Evolutionary conservation across 116 monocot species (phyloP), one percentile per base, ranked within the genome.

Genomic region (Papilionanthe hybrid): DNA sequence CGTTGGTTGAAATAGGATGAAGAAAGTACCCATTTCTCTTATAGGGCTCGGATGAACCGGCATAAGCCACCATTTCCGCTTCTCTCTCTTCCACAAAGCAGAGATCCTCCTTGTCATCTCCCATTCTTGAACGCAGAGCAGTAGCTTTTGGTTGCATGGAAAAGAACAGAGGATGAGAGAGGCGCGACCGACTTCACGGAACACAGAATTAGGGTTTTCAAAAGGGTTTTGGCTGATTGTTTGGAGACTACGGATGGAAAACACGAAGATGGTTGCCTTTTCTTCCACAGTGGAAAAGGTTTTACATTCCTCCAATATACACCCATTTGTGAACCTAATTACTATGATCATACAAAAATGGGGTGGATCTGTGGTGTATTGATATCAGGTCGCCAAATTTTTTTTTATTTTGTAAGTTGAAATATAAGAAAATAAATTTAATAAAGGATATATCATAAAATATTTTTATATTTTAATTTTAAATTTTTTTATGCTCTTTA

Each of bases 11-110:
- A 13, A 66, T 81, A 78, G 80, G 80, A 9, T 68, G 49, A 42
- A 86, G 77, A 74, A 86, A 86, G 41, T 73, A 77, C 15, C 79
- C 86, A 42, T 77, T 86, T 80, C 86, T 80, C 3, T 77, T 72
- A 56, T 72, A 63, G 47, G 80, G 77, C 28, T 63, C 41, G 3
- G 49, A n/a, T 7, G 78, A 72, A 22, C 65, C 72, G 41, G 73
- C 22, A 9, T 53, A 76, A 5, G 77, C 9, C 27, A 86, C 80
- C 82, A 86, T 77, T 20, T 80, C 77, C 4, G 68, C 83, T 12
- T 81, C 80, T 55, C 78, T 80, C 47, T 83, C 80, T 53, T 86
- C 86, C 25, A 86, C 83, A 27, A 75, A 22, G 50, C 42, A 75
- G 49, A 37, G 49, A 49, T 75, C 75, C 47, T 47, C 49, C 27